A percentile compares a stretch with the other conserved stretches of the same genome.
Conservation (phyloP, 2,329 filamentous ascomycete species). For the Colletotrichum euphorbiae region DNA sequence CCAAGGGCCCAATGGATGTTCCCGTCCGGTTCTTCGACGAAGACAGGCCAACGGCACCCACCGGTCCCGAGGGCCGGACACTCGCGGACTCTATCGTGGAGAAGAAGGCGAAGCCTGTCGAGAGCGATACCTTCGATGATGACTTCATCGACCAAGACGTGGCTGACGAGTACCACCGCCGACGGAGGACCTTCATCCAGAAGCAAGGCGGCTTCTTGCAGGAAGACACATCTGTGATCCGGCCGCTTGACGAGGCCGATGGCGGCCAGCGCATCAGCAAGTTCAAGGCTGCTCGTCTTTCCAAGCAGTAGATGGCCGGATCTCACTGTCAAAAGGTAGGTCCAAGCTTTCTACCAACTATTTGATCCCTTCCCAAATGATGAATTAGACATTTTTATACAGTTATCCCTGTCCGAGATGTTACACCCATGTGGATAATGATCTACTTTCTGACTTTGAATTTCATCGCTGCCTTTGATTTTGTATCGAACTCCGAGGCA, state of each 20-base stretch:
- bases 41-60: constrained; percentile 54
- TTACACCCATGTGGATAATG: constrained; percentile 31
- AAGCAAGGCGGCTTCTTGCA: constrained; percentile 84
- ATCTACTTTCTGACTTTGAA: constrained; percentile 35
- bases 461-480: neutral
- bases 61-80: constrained; percentile 64
- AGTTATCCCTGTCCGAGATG: constrained; percentile 37
- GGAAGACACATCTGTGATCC: constrained; percentile 74
- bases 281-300: constrained; percentile 78
- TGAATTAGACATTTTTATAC: constrained; percentile 35
- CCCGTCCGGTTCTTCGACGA: constrained; percentile 54
- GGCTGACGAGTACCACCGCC: constrained; percentile 82
- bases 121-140: constrained; percentile 58
- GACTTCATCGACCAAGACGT: constrained; percentile 81
- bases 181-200: constrained; percentile 86
- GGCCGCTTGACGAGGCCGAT: constrained; percentile 75
- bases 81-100: constrained; percentile 72
- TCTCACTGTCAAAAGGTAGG: constrained; percentile 40
- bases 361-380: constrained; percentile 15
- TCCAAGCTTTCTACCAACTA: neutral
- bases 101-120: constrained; percentile 54
- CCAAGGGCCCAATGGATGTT: constrained; percentile 59
- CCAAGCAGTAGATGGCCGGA: constrained; percentile 57
- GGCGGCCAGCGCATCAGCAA: constrained; percentile 75
- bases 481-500: neutral